phyloP scores from a whole-genome alignment of 345 rosid species.

The Arabis hirsuta region DNA sequence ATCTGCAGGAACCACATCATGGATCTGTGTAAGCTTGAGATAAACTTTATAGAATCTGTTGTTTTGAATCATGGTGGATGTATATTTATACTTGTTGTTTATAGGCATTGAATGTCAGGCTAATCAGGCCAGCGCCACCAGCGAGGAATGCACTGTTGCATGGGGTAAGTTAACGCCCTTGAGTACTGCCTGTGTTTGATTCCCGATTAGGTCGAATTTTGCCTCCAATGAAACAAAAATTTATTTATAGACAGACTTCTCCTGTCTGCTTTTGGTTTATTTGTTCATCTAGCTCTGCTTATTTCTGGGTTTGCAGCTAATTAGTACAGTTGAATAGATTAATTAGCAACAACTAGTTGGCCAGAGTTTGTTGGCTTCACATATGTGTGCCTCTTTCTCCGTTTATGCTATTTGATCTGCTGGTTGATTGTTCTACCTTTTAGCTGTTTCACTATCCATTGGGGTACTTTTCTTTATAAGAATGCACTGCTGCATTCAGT shows the following conservation, averaged over 20 bases:
- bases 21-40: conserved; percentile 68
- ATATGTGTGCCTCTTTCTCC: background rate
- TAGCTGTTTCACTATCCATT: conserved; percentile 3
- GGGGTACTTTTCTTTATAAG: background rate
- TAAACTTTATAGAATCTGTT: background rate
- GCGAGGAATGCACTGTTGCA: conserved; percentile 92
- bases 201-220: background rate
- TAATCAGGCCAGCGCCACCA: conserved; percentile 82
- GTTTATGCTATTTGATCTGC: background rate
- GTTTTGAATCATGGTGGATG: no score
- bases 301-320: background rate
- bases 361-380: background rate
- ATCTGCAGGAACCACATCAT: conserved; percentile 87
- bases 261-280: background rate
- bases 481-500: no score
- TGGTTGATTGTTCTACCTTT: background rate
- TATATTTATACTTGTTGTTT: background rate
- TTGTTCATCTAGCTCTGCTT: no score
- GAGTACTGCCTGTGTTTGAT: background rate
- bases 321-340: background rate
- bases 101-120: conserved; percentile 89
- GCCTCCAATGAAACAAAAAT: background rate
- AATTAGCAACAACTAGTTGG: no score
- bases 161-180: conserved; percentile 93
- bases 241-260: background rate